Conservation (phyloP, 2,329 filamentous ascomycete genomes). For the Spiromastix sp. region DNA sequence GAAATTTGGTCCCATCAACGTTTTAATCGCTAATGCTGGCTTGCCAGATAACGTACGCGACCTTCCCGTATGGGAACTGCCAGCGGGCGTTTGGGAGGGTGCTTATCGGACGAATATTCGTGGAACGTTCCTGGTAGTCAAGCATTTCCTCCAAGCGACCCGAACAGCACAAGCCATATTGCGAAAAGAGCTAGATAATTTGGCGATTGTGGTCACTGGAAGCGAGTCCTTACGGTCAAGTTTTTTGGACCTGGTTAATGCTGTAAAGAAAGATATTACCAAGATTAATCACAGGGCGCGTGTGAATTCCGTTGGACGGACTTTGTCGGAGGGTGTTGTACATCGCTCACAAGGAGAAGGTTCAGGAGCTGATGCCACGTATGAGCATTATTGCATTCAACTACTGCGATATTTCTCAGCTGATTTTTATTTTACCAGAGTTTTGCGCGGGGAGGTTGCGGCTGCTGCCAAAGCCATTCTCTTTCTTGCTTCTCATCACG, state of each 20-base stretch:
- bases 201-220: conserved; percentile 44
- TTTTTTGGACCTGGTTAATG: conserved; percentile 41
- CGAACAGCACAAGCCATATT: conserved; percentile 28
- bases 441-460: too few relatives aligned
- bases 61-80: conserved; percentile 44
- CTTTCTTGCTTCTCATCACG: conserved; percentile 41
- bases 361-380: neutral
- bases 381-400: conserved; percentile 1
- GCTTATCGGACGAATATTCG: conserved; percentile 41
- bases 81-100: conserved; percentile 42
- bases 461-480: conserved; percentile 33
- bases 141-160: conserved; percentile 41
- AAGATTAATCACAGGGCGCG: conserved; percentile 40
- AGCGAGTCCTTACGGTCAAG: conserved; percentile 43
- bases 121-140: conserved; percentile 46
- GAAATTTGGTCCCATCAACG: conserved; percentile 41
- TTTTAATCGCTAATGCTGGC: conserved; percentile 44
- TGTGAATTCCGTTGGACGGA: conserved; percentile 40
- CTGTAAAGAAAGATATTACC: conserved; percentile 46
- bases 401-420: too few relatives aligned
- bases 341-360: neutral
- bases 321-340: too few relatives aligned
- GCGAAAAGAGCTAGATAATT: conserved; percentile 35
- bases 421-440: too few relatives aligned
- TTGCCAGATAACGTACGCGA: conserved; percentile 40